A percentile compares a stretch with the other conserved stretches of the same genome.
phyloP scores from a whole-genome alignment of 208 protist genomes.

The Herpetomonas muscarum region DNA sequence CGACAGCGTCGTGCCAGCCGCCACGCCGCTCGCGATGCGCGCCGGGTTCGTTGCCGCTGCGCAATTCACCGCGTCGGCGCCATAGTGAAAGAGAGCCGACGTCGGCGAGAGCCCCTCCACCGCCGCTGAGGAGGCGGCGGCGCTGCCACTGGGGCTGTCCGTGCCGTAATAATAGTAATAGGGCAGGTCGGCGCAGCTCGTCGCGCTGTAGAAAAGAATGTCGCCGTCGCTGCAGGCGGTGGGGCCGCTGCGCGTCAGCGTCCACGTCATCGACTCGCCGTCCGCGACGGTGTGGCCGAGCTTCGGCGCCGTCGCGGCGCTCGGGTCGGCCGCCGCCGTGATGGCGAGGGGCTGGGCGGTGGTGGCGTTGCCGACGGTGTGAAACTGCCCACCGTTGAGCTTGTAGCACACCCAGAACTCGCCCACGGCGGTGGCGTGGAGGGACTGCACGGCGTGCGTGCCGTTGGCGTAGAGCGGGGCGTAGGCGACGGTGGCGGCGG shows the following conservation, averaged over 20 bases:
- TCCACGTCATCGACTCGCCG: slow-evolving; percentile 66
- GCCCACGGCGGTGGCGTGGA: slow-evolving; percentile 12
- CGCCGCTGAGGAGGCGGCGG: not conserved
- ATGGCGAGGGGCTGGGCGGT: slow-evolving; percentile 16
- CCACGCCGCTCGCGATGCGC: slow-evolving; percentile 1
- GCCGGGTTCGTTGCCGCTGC: not conserved
- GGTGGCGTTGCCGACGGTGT: slow-evolving; percentile 34
- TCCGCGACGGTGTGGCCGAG: slow-evolving; percentile 13
- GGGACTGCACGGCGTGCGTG: slow-evolving; percentile 56
- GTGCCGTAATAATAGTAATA: too few species aligned
- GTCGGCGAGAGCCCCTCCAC: slow-evolving; percentile 3
- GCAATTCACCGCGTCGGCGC: slow-evolving; percentile 27
- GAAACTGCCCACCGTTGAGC: slow-evolving; percentile 78
- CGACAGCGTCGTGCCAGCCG: slow-evolving; percentile 16
- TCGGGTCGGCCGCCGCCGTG: slow-evolving; percentile 33
- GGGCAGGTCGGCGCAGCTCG: slow-evolving; percentile 57
- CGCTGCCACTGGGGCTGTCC: too few species aligned
- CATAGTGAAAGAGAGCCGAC: slow-evolving; percentile 18
- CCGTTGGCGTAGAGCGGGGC: slow-evolving; percentile 70
- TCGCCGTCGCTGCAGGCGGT: slow-evolving; percentile 19
- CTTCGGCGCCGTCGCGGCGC: slow-evolving; percentile 36
- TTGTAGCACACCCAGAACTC: slow-evolving; percentile 84
- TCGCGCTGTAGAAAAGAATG: slow-evolving; percentile 75
- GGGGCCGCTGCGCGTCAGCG: slow-evolving; percentile 23
- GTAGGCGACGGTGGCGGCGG: slow-evolving; percentile 16